Evolutionary conservation across 2,329 filamentous ascomycete genomes (phyloP).

Genomic region (Sporothrix luriei): DNA sequence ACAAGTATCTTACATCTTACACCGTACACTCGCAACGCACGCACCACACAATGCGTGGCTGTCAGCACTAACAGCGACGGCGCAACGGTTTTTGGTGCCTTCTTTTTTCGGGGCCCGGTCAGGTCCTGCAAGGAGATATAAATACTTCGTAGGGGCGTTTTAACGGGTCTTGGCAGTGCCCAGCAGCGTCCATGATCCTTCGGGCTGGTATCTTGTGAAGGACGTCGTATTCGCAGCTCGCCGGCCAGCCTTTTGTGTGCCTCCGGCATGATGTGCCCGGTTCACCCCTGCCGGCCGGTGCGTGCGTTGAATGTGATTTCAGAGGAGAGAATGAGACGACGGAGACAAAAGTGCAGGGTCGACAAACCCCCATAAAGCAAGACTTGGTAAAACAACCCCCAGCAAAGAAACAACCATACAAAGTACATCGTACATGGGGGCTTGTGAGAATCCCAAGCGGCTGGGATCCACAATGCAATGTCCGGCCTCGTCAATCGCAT

Average conservation of each 20-base stretch:
- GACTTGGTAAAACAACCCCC: conserved; percentile 16
- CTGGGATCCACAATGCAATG: background rate
- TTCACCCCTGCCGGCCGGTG: background rate
- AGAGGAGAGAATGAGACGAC: background rate
- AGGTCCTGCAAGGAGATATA: background rate
- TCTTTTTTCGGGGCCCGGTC: background rate
- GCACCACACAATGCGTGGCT: too few relatives aligned
- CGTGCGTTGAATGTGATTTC: background rate
- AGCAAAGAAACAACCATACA: background rate
- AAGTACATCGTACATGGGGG: conserved; percentile 2
- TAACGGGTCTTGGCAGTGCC: background rate
- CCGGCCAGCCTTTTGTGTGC: background rate
- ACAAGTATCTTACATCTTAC: too few relatives aligned
- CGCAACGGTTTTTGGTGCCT: conserved; percentile 7
- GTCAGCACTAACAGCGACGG: conserved; percentile 14
- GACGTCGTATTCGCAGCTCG: background rate
- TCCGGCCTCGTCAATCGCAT: background rate
- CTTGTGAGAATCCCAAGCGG: background rate
- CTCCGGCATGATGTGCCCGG: background rate
- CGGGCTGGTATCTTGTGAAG: too few relatives aligned
- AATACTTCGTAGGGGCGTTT: background rate
- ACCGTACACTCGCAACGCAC: background rate
- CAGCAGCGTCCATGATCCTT: too few relatives aligned
- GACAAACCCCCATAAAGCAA: background rate
- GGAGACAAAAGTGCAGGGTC: background rate